Conservation (phyloP, 352 stramenopile genomes). For the Globisporangium apiculatum region DNA sequence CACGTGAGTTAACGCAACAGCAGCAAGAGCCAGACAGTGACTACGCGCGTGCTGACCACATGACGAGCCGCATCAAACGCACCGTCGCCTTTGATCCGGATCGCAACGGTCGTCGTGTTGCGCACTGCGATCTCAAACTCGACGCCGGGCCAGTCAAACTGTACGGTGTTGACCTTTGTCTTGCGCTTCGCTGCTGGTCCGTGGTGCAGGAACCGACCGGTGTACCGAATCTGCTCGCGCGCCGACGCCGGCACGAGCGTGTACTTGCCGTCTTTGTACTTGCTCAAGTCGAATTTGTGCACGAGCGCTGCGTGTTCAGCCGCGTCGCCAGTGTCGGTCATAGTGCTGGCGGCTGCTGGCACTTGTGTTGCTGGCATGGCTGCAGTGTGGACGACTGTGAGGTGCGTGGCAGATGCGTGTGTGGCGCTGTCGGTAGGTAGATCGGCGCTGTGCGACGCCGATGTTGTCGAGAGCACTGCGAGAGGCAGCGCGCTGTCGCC, state of each 20-base stretch:
- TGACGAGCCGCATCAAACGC: slow-evolving; percentile 9
- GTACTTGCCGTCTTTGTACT: slow-evolving; percentile 70
- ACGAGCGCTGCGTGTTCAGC: slow-evolving; percentile 24
- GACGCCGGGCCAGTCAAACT: slow-evolving; percentile 81
- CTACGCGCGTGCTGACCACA: slow-evolving; percentile 12
- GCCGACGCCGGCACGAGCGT: slow-evolving; percentile 63
- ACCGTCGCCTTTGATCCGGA: slow-evolving; percentile 83
- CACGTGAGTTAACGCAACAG: background rate
- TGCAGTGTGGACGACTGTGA: slow-evolving; percentile 5
- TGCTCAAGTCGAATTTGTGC: slow-evolving; percentile 74
- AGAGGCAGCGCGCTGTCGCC: too few species aligned
- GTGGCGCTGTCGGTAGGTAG: background rate
- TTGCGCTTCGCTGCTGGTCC: slow-evolving; percentile 44
- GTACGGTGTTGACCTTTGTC: slow-evolving; percentile 82
- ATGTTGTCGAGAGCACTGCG: too few species aligned
- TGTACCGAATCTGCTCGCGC: slow-evolving; percentile 67
- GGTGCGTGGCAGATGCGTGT: slow-evolving; percentile 8
- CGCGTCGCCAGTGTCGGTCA: slow-evolving; percentile 26
- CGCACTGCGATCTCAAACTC: slow-evolving; percentile 56
- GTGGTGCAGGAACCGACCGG: slow-evolving; percentile 67
- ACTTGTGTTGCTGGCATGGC: slow-evolving; percentile 13
- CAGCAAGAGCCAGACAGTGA: slow-evolving; percentile 9
- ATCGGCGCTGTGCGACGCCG: too few species aligned
- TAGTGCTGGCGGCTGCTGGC: slow-evolving; percentile 19
- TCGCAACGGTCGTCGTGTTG: slow-evolving; percentile 52